Evolutionary conservation across 805 yeast species (phyloP).

Genomic region (Cyberlindnera suaveolens): DNA sequence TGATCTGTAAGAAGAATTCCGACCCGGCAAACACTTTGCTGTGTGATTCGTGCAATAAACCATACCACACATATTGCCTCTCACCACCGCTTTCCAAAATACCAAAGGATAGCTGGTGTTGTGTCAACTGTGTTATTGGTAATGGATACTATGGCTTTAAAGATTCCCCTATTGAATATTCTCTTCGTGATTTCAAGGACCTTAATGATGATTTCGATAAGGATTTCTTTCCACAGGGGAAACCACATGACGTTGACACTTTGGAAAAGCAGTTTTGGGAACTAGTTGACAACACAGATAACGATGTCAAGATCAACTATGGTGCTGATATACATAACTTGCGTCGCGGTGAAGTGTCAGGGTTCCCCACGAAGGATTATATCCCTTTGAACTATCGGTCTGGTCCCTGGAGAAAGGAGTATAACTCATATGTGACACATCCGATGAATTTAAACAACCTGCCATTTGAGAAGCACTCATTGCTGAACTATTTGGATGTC

Average conservation of each 20-base stretch:
- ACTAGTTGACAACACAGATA: conserved; percentile 33
- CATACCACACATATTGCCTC: conserved; percentile 66
- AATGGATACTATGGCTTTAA: conserved; percentile 87
- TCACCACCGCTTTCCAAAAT: conserved; percentile 44
- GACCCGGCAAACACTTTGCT: conserved; percentile 42
- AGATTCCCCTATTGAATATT: conserved; percentile 50
- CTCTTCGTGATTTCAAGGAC: conserved; percentile 53
- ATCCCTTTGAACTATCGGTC: conserved; percentile 18
- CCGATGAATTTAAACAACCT: conserved; percentile 73
- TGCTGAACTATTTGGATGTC: conserved; percentile 57
- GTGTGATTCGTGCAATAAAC: conserved; percentile 72
- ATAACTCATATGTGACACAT: conserved; percentile 41
- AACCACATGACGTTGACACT: conserved; percentile 31
- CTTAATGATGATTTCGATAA: conserved; percentile 46
- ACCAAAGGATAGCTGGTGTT: conserved; percentile 68
- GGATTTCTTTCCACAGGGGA: conserved; percentile 29
- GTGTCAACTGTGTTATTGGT: conserved; percentile 80
- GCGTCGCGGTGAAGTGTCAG: conserved; percentile 60
- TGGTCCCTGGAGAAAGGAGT: conserved; percentile 14
- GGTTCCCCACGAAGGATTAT: conserved; percentile 54
- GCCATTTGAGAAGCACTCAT: conserved; percentile 64
- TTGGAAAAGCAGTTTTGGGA: conserved; percentile 71
- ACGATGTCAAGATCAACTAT: conserved; percentile 60
- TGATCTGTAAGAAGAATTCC: conserved; percentile 41
- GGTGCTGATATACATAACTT: conserved; percentile 81